Percentiles rank a stretch among this genome's conserved stretches.
Evolutionary conservation across 176 grass and related monocot species (phyloP).

Genomic region (Puccinellia tenuiflora): DNA sequence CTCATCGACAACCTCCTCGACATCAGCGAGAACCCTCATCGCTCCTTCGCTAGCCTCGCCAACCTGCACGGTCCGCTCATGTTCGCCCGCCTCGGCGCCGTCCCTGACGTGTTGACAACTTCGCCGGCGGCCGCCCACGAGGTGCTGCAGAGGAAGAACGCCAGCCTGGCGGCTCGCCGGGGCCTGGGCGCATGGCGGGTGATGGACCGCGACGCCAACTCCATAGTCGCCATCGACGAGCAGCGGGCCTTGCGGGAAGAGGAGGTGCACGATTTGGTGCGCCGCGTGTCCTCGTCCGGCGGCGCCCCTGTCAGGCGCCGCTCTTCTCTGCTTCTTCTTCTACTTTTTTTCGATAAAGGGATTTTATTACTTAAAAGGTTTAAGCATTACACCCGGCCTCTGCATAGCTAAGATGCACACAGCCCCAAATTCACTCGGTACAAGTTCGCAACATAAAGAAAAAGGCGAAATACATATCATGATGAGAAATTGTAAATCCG

Average conservation of each 20-base stretch:
- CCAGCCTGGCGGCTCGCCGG: neutral
- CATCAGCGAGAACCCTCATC: neutral
- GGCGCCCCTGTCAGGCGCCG: too few relatives aligned
- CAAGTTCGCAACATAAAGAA: too few relatives aligned
- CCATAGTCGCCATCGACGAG: neutral
- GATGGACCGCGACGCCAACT: neutral
- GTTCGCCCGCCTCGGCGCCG: constrained; percentile 3
- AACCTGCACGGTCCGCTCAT: neutral
- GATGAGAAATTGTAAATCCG: too few relatives aligned
- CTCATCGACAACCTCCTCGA: constrained; percentile 14
- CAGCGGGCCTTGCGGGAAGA: neutral
- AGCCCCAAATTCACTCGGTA: too few relatives aligned
- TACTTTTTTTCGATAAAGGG: too few relatives aligned
- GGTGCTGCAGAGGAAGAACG: neutral
- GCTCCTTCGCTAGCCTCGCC: neutral
- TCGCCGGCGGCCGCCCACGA: neutral
- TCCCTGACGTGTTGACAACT: neutral
- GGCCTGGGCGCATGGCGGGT: neutral
- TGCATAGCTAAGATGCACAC: too few relatives aligned
- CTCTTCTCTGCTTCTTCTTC: too few relatives aligned
- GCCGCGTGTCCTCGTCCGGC: neutral
- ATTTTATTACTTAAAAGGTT: too few relatives aligned
- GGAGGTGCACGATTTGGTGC: neutral
- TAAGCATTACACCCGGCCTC: too few relatives aligned
- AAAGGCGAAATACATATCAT: too few relatives aligned